phyloP scores from a whole-genome alignment of 2,329 filamentous ascomycete genomes.

The Xylariomycetidae sp. region DNA sequence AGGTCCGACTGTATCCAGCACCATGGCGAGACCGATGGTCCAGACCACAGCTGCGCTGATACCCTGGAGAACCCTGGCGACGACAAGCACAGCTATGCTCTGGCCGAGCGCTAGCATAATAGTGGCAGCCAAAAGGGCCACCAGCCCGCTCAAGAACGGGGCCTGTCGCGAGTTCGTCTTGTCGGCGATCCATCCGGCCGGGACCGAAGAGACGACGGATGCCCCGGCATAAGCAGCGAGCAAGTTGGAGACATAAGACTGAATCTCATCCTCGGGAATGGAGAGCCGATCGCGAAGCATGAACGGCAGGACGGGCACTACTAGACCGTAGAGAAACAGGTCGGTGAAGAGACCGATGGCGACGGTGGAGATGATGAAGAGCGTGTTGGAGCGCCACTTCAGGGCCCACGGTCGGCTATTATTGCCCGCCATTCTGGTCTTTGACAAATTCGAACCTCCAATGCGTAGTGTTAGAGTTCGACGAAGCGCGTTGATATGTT shows the following conservation, averaged over 20 bases:
- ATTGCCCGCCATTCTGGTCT: neutral
- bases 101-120: slow-evolving; percentile 47
- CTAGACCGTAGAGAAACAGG: slow-evolving; percentile 54
- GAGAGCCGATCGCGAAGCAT: slow-evolving; percentile 48
- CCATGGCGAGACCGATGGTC: slow-evolving; percentile 48
- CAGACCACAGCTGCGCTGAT: slow-evolving; percentile 54
- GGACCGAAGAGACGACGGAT: slow-evolving; percentile 44
- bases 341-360: slow-evolving; percentile 52
- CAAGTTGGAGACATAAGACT: slow-evolving; percentile 47
- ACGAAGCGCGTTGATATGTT: neutral
- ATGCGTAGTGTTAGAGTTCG: neutral
- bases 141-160: slow-evolving; percentile 54
- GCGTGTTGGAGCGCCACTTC: slow-evolving; percentile 50
- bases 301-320: slow-evolving; percentile 55
- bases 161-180: slow-evolving; percentile 45
- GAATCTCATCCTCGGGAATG: slow-evolving; percentile 42
- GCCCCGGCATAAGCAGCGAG: slow-evolving; percentile 51
- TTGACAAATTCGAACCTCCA: no score
- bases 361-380: slow-evolving; percentile 56
- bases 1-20: slow-evolving; percentile 51
- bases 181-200: slow-evolving; percentile 53
- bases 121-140: slow-evolving; percentile 48
- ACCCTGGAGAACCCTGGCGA: slow-evolving; percentile 54
- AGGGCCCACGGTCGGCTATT: slow-evolving; percentile 17
- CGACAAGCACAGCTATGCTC: slow-evolving; percentile 40